phyloP scores from a whole-genome alignment of 2,329 filamentous ascomycete species.

The Aspergillus pseudotamarii region DNA sequence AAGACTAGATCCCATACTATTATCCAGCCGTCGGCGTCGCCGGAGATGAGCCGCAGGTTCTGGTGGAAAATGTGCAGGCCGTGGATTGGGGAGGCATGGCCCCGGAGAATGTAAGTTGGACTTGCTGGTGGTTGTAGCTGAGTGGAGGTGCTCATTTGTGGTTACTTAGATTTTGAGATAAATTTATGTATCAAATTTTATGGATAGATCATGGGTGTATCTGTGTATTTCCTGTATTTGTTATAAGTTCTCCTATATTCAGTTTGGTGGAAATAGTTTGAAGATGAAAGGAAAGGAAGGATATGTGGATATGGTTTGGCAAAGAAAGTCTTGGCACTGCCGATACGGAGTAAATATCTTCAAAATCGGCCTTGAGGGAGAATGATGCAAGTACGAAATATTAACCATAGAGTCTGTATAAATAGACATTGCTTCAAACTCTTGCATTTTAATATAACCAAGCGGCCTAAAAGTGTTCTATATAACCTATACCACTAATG shows the following conservation, averaged over 20 bases:
- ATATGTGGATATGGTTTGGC: background rate
- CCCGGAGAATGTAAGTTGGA: constrained; percentile 75
- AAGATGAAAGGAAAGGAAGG: background rate
- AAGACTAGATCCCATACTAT: constrained; percentile 82
- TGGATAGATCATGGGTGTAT: background rate
- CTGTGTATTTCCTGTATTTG: background rate
- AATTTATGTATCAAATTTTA: background rate
- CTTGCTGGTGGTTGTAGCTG: constrained; percentile 51
- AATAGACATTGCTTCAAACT: background rate
- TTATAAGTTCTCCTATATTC: background rate
- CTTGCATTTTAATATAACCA: background rate
- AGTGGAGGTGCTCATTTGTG: constrained; percentile 16
- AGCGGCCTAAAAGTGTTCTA: background rate
- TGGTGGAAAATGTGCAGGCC: constrained; percentile 69
- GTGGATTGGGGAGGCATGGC: constrained; percentile 81
- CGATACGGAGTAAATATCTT: background rate
- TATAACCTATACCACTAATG: background rate
- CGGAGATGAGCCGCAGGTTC: constrained; percentile 79
- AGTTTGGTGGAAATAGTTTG: background rate
- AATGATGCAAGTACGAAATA: background rate
- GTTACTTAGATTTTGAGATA: too few species aligned
- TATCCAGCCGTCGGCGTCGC: constrained; percentile 87
- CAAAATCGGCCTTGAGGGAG: background rate
- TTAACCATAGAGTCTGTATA: too few species aligned
- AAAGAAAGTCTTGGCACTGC: background rate